Evolutionary conservation across 176 grass and related monocot genomes (phyloP), one percentile per base, ranked within the genome.

Genomic region (Phoenix dactylifera): DNA sequence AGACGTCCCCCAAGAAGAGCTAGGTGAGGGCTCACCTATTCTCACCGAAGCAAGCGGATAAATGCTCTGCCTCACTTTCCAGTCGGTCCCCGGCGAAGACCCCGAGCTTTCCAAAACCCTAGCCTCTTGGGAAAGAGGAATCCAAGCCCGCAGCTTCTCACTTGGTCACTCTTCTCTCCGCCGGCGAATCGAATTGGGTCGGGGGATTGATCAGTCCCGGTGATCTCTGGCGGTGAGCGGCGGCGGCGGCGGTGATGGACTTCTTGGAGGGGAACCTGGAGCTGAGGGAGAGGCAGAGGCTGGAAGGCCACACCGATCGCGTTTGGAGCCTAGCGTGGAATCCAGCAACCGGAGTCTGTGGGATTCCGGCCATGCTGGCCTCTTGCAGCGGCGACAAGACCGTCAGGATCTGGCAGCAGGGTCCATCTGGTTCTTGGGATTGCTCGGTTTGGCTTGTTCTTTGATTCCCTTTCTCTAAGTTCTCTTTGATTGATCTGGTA

Each of bases 351-450:
- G 61, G n/a, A 71, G 68, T 35, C 19, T 58, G 58, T 63, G 73
- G 80, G 19, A 66, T 68, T 4, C 30, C 76, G 26, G 66, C 85
- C 35, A 72, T 90, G 72, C 81, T 96, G 30, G 87, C 92, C 65
- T 88, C 92, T 69, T 96, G 87, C 69, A 76, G 81, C 66, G 83
- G 87, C 53, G 86, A 96, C 62, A 95, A 88, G 80, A 72, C 80
- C 29, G 72, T 96, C 15, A 67, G 83, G 68, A 96, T 96, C 86
- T 96, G 92, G 92, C 85, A 82, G 77, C 73, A 67, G 68, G 76
- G 64, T 0, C 50, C 92, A 19, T 66, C 79, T 28, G 77, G 80
- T 68, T 62, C 60, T 9, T 96, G 87, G 87, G 75, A 72, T 25
- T 90, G 87, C 87, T 82, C 86, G 83, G 92, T 95, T 52, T 22